Percentiles rank a stretch among this genome's conserved stretches.
These are phyloP conservation scores for Bromus sterilis DNA, from an alignment of 176 grass and related monocot genomes.

Conservation along the genomic window DNA sequence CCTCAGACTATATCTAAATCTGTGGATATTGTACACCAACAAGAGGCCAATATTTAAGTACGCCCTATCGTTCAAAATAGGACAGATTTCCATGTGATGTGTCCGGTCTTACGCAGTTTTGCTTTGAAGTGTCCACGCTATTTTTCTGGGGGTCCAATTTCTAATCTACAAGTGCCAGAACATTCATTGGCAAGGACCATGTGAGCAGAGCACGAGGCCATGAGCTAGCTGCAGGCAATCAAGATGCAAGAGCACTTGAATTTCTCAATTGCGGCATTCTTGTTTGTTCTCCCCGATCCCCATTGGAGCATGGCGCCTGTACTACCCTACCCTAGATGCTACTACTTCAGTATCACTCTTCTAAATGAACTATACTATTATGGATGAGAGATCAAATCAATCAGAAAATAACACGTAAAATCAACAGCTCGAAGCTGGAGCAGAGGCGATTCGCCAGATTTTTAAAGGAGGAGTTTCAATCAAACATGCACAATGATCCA, in stretches of 20 bases:
- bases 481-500: not conserved
- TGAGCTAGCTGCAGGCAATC: not conserved
- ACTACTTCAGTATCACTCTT: too few species aligned
- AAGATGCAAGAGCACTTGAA: not conserved
- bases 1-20: too few species aligned
- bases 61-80: not conserved
- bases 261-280: not conserved
- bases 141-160: not conserved
- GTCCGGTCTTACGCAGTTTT: not conserved
- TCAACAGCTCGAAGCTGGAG: not conserved
- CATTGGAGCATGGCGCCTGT: not conserved
- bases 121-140: not conserved
- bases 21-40: not conserved
- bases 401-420: not conserved
- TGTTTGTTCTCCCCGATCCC: not conserved
- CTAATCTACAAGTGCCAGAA: not conserved
- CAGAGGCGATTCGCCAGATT: not conserved
- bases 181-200: not conserved
- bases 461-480: not conserved
- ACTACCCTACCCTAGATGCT: not conserved
- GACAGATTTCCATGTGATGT: not conserved
- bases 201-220: not conserved
- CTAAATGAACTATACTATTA: too few species aligned
- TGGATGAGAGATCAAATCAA: too few species aligned
- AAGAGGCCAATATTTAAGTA: not conserved